Evolutionary conservation across 73 alveolate species (phyloP), one percentile per base, ranked within the genome.

Genomic region (Paraurostyla sp.): DNA sequence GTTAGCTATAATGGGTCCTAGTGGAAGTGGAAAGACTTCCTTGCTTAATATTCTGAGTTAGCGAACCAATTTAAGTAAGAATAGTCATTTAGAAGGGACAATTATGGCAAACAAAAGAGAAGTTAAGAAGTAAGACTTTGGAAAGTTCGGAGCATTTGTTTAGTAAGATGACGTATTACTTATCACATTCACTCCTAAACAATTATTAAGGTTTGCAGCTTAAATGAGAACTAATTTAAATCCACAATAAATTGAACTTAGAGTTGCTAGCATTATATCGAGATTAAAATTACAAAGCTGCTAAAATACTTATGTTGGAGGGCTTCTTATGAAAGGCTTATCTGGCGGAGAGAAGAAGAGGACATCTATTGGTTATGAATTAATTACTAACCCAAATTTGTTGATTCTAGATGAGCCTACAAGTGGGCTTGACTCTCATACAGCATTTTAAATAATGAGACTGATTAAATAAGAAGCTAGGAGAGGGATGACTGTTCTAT

Each of bases 291-390:
- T 93, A 57, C 87, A 90, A 48, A 59, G 73, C 29, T 84, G 94
- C 54, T 56, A 84, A 83, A 92, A 93, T 76, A 93, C 97, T 16
- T 71, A 48, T 30, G 92, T 90, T 30, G 98, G 98, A 7, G 93
- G 87, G 36, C 51, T 89, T 32, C 30, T 56, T 30, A 40, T 69
- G 62, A 94, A 94, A 80, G 96, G 96, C 9, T 71, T 94, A n/a
- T 94, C 98, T 0, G 98, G 98, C 4, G 98, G 98, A n/a, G 98
- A 94, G 49, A 89, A 92, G 73, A 94, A 94, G 80, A 69, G 98
- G 30, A 88, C 92, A 52, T 89, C 96, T 35, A 93, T 94, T 20
- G 98, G 98, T 3, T 68, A 83, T 84, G 98, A 94, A 87, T 65
- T 94, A 83, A 90, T 94, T 20, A 87, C 92, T 65, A 87, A 94